These are phyloP conservation scores for Adansonia madagascariensis DNA, from an alignment of 441 rosid genomes.

Conservation along the genomic window DNA sequence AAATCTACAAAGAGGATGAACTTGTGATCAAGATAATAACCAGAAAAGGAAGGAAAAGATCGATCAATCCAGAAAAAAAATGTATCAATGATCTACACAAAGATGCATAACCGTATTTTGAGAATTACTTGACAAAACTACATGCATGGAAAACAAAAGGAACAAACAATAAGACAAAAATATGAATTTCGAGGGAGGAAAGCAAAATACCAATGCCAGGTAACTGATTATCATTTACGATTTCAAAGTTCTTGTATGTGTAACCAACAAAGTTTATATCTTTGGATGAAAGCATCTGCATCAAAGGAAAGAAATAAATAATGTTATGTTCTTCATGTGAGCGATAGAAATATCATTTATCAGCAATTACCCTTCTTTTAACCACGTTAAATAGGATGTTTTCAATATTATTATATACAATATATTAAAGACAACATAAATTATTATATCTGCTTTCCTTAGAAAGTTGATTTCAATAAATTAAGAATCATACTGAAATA, in stretches of 20 bases:
- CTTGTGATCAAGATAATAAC: background rate
- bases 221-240: constrained; percentile 75
- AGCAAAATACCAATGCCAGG: constrained; percentile 74
- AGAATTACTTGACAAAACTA: background rate
- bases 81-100: background rate
- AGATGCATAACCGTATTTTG: background rate
- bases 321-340: background rate
- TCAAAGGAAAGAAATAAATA: constrained; percentile 19
- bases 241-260: constrained; percentile 92
- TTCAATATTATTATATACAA: background rate
- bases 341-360: background rate
- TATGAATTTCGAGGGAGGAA: background rate
- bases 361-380: constrained; percentile 2
- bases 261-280: constrained; percentile 93
- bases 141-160: background rate
- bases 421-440: background rate
- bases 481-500: background rate
- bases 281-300: constrained; percentile 95
- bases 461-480: background rate
- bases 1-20: background rate
- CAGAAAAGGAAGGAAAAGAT: background rate
- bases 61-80: background rate
- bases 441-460: background rate
- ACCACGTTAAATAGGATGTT: background rate
- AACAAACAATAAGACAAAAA: background rate